These are phyloP conservation scores for Hevea brasiliensis DNA, from an alignment of 345 rosid genomes.

Conservation along the genomic window DNA sequence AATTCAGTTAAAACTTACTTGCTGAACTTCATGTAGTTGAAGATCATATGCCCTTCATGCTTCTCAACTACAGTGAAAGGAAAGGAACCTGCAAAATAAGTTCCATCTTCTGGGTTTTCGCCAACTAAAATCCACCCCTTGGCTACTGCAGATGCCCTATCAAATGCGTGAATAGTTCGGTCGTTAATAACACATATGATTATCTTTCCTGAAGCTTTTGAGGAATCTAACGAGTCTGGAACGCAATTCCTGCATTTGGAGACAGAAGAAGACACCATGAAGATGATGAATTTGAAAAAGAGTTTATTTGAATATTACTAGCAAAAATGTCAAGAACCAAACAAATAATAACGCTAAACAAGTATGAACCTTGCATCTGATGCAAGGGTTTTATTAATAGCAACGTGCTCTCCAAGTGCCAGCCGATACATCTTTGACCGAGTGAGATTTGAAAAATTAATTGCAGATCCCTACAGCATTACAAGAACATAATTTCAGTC, in stretches of 20 bases:
- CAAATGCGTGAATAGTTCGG: background rate
- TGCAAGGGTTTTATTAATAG: background rate
- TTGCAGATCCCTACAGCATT: background rate
- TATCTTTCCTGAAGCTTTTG: background rate
- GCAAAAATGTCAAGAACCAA: background rate
- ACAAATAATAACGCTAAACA: background rate
- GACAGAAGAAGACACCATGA: background rate
- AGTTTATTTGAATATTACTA: background rate
- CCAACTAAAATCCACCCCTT: background rate
- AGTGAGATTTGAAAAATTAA: background rate
- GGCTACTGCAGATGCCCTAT: background rate
- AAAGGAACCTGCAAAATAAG: background rate
- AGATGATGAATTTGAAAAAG: background rate
- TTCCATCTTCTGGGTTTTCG: background rate
- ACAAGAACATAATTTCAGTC: background rate
- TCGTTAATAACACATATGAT: background rate
- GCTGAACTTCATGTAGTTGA: background rate
- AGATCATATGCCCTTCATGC: background rate
- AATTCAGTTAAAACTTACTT: background rate
- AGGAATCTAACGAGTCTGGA: background rate
- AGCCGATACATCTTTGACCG: background rate
- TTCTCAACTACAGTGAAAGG: background rate
- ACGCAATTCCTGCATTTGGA: background rate
- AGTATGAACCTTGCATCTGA: background rate
- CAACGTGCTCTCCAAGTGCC: background rate